Percentiles rank a stretch among this genome's conserved stretches.
Conservation (phyloP, 1,284 basidiomycete genomes). For the Marasmius oreades region DNA sequence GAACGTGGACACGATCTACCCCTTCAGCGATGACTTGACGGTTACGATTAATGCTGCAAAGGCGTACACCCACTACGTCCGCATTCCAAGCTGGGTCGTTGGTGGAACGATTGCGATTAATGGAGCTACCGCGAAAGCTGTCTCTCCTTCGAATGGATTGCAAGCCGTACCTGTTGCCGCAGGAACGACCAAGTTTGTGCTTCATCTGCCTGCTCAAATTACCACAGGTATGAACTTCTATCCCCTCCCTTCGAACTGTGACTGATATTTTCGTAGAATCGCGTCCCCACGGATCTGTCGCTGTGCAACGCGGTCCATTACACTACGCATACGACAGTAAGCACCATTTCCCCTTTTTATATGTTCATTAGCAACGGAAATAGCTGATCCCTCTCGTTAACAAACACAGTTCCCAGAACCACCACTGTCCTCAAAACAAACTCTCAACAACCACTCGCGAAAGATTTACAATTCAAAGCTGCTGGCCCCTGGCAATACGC, state of each 20-base stretch:
- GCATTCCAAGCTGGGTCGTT: slow-evolving; percentile 54
- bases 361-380: too few species aligned
- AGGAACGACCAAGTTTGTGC: slow-evolving; percentile 42
- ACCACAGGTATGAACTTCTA: slow-evolving; percentile 34
- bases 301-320: slow-evolving; percentile 52
- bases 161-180: slow-evolving; percentile 40
- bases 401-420: slow-evolving; percentile 32
- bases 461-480: slow-evolving; percentile 51
- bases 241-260: not conserved
- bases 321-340: slow-evolving; percentile 55
- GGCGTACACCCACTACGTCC: slow-evolving; percentile 51
- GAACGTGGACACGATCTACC: slow-evolving; percentile 51
- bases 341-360: too few species aligned
- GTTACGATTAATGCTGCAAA: slow-evolving; percentile 46
- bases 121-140: slow-evolving; percentile 29
- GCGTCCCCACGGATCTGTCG: slow-evolving; percentile 49
- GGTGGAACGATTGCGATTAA: slow-evolving; percentile 48
- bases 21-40: slow-evolving; percentile 50
- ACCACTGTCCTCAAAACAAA: slow-evolving; percentile 42
- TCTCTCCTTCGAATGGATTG: slow-evolving; percentile 44
- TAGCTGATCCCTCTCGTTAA: too few species aligned
- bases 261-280: slow-evolving; percentile 30
- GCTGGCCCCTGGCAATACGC: slow-evolving; percentile 50
- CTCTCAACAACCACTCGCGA: slow-evolving; percentile 43
- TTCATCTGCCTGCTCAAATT: slow-evolving; percentile 47